Base-by-base conservation (phyloP, 768 basidiomycete species). In the Tylopilus felleus region DNA sequence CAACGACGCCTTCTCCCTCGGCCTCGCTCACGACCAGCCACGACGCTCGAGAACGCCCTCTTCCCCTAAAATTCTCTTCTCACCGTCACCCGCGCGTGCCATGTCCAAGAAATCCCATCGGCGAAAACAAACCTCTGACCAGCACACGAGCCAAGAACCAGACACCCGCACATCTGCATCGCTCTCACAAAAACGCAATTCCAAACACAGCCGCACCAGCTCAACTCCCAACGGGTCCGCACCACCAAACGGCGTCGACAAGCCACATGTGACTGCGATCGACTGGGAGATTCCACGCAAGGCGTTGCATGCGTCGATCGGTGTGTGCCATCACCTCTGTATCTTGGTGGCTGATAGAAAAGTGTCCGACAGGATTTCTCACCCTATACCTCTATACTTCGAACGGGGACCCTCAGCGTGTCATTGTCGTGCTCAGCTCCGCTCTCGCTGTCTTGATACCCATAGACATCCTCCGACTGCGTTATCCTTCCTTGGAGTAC, bases 211-310 rank as follows among this genome's bases (percentile, higher is more conserved):
- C 19, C 36, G n/a, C 36, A 19, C 36, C 9, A n/a, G n/a, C 36
- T 38, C 36, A 1, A 19, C n/a, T 12, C 51, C 53, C 2, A 60
- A 58, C 28, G 64, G 47, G 2, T 27, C 47, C 4, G 16, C 52
- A 28, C 51, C 39, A 27, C 51, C 53, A 41, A 23, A 53, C 40
- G 49, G 41, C n/a, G 7, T 25, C 16, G 43, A 45, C 29, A 60
- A 58, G 25, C 60, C 61, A 7, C 62, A 57, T 17, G 54, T 60
- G 23, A 64, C 61, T 21, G 5, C 35, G 12, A 59, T 90, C 28
- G 88, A 94, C 71, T 93, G 88, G 85, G 94, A 97, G 71, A 85
- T 97, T 47, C 94, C 94, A 1, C 74, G 94, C 59, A 97, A 97
- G 71, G 71, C 82, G 10, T 68, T 97, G 41, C 94, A 97, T 70